phyloP scores from a whole-genome alignment of 169 alveolate species.

The Eimeria necatrix region DNA sequence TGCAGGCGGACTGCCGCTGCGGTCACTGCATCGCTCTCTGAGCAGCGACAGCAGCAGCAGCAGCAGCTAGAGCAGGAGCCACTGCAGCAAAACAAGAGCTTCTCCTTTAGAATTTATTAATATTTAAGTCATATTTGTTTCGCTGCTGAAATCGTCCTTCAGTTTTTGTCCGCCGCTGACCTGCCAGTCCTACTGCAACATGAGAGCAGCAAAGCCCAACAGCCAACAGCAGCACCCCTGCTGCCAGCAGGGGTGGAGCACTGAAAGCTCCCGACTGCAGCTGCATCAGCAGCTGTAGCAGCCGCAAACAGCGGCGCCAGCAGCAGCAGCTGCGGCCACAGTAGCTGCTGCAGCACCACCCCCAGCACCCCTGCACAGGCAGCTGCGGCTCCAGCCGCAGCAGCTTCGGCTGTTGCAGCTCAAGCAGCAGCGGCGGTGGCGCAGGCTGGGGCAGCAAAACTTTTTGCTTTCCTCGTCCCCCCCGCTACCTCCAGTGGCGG shows the following conservation, averaged over 20 bases:
- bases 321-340: slow-evolving; percentile 18
- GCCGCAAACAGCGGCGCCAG: background rate
- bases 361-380: background rate
- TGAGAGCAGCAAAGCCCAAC: background rate
- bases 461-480: no score
- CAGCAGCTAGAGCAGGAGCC: background rate
- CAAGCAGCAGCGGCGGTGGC: no score
- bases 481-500: no score
- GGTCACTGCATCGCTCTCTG: slow-evolving; percentile 39
- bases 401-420: no score
- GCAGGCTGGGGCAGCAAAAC: no score
- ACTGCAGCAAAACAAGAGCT: background rate
- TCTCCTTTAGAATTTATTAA: background rate
- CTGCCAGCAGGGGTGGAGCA: slow-evolving; percentile 18
- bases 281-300: slow-evolving; percentile 16
- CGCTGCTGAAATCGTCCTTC: background rate
- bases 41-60: slow-evolving; percentile 28
- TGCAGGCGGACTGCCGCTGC: background rate
- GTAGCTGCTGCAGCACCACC: background rate
- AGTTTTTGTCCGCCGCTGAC: background rate
- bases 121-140: background rate
- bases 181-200: background rate
- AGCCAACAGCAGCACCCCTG: slow-evolving; percentile 17
- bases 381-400: background rate
- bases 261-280: background rate